Base-by-base conservation (phyloP, 202 grass and related monocot genomes). In the Dendrocalamus latiflorus region DNA sequence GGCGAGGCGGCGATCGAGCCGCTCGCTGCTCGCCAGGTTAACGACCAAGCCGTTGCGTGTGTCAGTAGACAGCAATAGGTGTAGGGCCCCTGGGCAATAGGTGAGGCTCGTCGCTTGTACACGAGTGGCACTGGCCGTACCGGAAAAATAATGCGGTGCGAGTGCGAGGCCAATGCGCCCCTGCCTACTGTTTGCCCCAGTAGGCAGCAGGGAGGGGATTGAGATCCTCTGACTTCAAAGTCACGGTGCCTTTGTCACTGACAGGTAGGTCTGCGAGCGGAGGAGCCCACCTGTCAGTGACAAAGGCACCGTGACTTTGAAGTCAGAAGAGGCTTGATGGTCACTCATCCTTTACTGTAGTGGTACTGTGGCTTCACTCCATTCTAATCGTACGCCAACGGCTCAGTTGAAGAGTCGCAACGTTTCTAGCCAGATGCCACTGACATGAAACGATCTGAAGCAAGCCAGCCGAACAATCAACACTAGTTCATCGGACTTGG, bases 41-140 rank as follows among this genome's bases (percentile, higher is more conserved):
- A 25, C 8, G 20, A 55, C 2, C 1, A 12, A 71, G 43, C 68
- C 68, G 68, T 49, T 70, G 43, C 68, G 43, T 18, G 68, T 47
- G 42, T 70, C 68, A 18, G 43, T 25, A 8, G 42, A 14, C 42
- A 17, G 42, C 42, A 28, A 42, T 6, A 48, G 22, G 68, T 4
- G 39, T 11, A 4, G 4, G 41, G 2, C 6, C 6, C 11, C n/a
- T 12, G n/a, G 0, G n/a, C n/a, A n/a, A n/a, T n/a, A n/a, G n/a
- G n/a, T n/a, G 9, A n/a, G n/a, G n/a, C n/a, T n/a, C n/a, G n/a
- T n/a, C n/a, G n/a, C n/a, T n/a, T n/a, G n/a, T n/a, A n/a, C n/a
- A n/a, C n/a, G n/a, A 47, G 68, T 9, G 67, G 12, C 42, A 1
- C 41, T 70, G 67, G 42, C 1, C 67, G 66, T 69, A 22, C 42